Base-by-base conservation (phyloP, 192 early-diverging fungal species). In the Coemansia sp. region DNA sequence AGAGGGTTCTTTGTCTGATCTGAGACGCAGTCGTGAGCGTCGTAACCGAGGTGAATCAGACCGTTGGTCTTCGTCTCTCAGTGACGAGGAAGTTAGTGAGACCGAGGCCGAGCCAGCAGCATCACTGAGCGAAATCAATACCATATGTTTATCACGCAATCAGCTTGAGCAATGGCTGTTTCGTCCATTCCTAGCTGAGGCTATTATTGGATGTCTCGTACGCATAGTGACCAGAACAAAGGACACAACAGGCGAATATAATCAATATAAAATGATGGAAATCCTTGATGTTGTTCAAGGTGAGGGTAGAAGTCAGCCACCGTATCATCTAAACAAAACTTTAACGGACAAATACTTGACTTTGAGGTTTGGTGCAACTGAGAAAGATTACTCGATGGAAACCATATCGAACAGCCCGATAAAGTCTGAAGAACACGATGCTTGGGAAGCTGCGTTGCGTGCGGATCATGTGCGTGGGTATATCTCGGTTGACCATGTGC, bases 121-220 rank as follows among this genome's bases (percentile, higher is more conserved):
- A 4, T 78, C 83, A 0, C 59, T 90, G n/a, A 86, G 88, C 19
- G 88, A 91, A 6, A 58, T 91, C 8, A 83, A 86, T 47, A 57
- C 71, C 6, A 84, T 91, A 21, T 78, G 82, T 24, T 58, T 94
- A 32, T 78, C 87, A 7, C 78, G 93, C 19, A 82, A 84, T 49
- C 80, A 84, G 67, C 63, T 93, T 14, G 88, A 89, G 54, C 82
- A 88, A 28, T 93, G 91, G 91, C 59, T 89, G 28, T 86, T 89
- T 73, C 68, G 76, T 25, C 86, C 88, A 7, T 90, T 88, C 57
- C 89, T 94, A 67, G 81, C 86, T 49, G 67, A 85, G 2, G 83
- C 90, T 5, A 84, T 86, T 7, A 73, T 74, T 32, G 92, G 87
- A 4, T 89, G 84, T 56, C 88, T 86, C 72, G 87, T 87, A 19